Evolutionary conservation across 2,329 filamentous ascomycete species (phyloP), one percentile per base, ranked within the genome.

Genomic region (Cladosporium austrohemisphaericum): DNA sequence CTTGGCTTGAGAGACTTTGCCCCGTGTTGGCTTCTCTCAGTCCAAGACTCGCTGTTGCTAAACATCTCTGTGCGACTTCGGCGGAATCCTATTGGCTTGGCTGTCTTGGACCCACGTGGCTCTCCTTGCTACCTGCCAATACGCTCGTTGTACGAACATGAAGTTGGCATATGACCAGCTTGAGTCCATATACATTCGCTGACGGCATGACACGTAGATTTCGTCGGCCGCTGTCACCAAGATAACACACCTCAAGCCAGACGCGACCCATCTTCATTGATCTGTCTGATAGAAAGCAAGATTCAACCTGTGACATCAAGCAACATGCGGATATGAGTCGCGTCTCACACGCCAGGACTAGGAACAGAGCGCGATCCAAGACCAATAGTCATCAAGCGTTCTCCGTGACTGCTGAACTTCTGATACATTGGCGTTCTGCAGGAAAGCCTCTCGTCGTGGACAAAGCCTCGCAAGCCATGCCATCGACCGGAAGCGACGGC

Each of bases 1-100:
- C 44, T 47, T 47, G 44, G 44, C 32, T 32, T 38, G 23, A 47
- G 33, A 38, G 44, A 37, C 44, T 47, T 47, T 31, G 26, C 44
- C 18, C 6, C 26, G 25, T 43, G 36, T 38, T 43, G 40, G 40
- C 40, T 32, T 43, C 19, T 20, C 40, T 43, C 25, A n/a, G 31
- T 26, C 23, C 23, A 28, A 37, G 43, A 33, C 43, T 9, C 20
- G 36, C 43, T 33, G 32, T 46, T 28, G 32, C 28, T 28, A 23
- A 16, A 20, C 29, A 10, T 29, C 23, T 23, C 33, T 29, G 33
- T 37, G 44, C 44, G 44, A 38, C 19, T 47, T 47, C 44, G 33
- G 44, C 31, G 22, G 32, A n/a, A 41, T 19, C n/a, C n/a, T n/a
- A 19, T 26, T 6, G 38, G 18, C 23, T 28, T 14, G 7, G 10